Evolutionary conservation across 805 yeast genomes (phyloP).

Genomic region (Candida nemodendra): DNA sequence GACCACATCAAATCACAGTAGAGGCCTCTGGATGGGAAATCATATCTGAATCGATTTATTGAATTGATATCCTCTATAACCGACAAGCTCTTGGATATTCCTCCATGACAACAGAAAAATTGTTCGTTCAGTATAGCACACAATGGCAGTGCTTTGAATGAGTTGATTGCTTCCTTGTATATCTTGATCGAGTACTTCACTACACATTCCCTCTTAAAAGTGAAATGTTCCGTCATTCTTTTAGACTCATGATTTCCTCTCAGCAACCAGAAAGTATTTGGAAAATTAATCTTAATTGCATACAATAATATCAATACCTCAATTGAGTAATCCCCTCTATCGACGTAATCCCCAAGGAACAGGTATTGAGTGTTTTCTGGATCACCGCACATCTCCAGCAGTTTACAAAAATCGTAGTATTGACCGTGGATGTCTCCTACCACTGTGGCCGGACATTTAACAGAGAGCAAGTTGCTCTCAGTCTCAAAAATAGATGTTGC

Average conservation of each 20-base stretch:
- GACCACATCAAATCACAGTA: constrained; percentile 96
- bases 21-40: constrained; percentile 88
- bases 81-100: constrained; percentile 80
- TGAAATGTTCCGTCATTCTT: constrained; percentile 90
- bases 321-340: constrained; percentile 88
- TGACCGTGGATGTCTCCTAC: constrained; percentile 99
- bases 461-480: constrained; percentile 77
- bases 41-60: constrained; percentile 71
- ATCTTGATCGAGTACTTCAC: constrained; percentile 71
- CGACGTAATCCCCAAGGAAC: constrained; percentile 94
- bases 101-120: constrained; percentile 95
- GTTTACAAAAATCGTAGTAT: constrained; percentile 81
- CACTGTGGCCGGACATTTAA: constrained; percentile 90
- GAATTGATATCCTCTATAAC: constrained; percentile 64
- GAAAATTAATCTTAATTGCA: constrained; percentile 75
- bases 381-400: constrained; percentile 91
- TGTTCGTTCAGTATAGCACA: constrained; percentile 92
- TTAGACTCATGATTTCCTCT: constrained; percentile 95
- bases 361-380: constrained; percentile 73
- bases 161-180: constrained; percentile 69
- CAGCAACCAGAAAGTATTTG: constrained; percentile 71
- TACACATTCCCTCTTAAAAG: constrained; percentile 86
- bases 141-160: constrained; percentile 84
- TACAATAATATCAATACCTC: constrained; percentile 79
- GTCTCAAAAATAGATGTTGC: constrained; percentile 61